phyloP scores from a whole-genome alignment of 2,329 filamentous ascomycete species.

The Paecilomyces formosus region DNA sequence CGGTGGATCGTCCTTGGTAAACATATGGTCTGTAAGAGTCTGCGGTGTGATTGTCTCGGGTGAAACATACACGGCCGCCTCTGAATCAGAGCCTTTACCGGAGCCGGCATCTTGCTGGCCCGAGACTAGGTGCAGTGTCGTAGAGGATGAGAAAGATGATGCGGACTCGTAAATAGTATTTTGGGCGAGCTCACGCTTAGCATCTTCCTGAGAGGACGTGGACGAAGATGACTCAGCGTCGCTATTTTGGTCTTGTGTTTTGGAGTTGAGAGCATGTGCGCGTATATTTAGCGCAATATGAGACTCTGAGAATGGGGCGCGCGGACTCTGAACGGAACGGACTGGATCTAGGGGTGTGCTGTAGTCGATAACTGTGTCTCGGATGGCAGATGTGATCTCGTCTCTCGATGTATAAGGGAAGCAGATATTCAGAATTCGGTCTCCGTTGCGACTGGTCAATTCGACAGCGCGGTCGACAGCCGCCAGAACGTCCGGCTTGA shows the following conservation, averaged over 20 bases:
- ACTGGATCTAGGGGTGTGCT: conserved; percentile 57
- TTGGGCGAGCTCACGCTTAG: conserved; percentile 13
- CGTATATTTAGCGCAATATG: conserved; percentile 82
- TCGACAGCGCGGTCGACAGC: conserved; percentile 81
- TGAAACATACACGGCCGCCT: conserved; percentile 50
- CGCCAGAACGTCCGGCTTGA: conserved; percentile 80
- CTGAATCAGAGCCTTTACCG: conserved; percentile 27
- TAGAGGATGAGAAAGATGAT: conserved; percentile 33
- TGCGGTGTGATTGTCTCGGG: conserved; percentile 80
- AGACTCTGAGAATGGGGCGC: conserved; percentile 75
- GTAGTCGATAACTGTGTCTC: conserved; percentile 80
- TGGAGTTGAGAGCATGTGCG: conserved; percentile 46
- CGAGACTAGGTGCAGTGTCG: conserved; percentile 43
- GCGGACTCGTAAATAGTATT: conserved; percentile 23
- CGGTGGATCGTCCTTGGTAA: conserved; percentile 77
- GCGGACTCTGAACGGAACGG: conserved; percentile 24
- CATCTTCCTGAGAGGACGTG: conserved; percentile 36
- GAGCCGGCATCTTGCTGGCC: conserved; percentile 21
- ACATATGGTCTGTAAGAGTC: conserved; percentile 77
- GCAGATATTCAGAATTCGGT: conserved; percentile 81
- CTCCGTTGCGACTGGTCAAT: conserved; percentile 78
- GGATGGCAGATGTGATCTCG: conserved; percentile 87
- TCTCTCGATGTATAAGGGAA: conserved; percentile 96
- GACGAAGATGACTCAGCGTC: conserved; percentile 39
- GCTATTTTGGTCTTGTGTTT: conserved; percentile 34